phyloP scores from a whole-genome alignment of 441 rosid genomes.

The Brassica hybrid region DNA sequence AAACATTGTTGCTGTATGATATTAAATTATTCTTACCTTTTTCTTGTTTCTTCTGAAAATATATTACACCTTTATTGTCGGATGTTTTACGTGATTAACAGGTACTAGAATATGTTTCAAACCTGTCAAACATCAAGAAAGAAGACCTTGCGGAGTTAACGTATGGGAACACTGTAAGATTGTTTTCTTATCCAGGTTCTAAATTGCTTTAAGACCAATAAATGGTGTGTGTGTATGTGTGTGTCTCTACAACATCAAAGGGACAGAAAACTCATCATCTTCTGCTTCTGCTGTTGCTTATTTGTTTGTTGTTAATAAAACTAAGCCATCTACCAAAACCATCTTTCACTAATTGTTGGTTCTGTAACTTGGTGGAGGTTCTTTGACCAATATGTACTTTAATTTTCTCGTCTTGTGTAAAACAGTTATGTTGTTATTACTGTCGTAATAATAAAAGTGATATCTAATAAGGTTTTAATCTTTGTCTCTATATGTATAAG shows the following conservation, averaged over 20 bases:
- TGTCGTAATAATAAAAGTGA: not conserved
- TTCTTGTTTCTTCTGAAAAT: not conserved
- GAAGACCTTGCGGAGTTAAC: slow-evolving; percentile 76
- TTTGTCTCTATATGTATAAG: no score
- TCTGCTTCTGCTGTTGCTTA: not conserved
- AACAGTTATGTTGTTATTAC: slow-evolving; percentile 3
- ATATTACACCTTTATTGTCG: slow-evolving; percentile 3
- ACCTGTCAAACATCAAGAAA: slow-evolving; percentile 60
- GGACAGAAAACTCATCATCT: not conserved
- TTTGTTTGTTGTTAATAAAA: slow-evolving; percentile 19
- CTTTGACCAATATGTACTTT: not conserved
- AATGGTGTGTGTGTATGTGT: not conserved
- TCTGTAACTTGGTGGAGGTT: not conserved
- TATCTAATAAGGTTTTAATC: not conserved
- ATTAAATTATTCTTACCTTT: not conserved
- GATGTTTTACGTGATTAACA: slow-evolving; percentile 22
- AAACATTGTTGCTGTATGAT: slow-evolving; percentile 64
- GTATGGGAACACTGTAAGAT: slow-evolving; percentile 60
- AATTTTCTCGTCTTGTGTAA: no score
- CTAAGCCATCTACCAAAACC: not conserved
- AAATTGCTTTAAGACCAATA: slow-evolving; percentile 43
- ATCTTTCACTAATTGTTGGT: slow-evolving; percentile 5
- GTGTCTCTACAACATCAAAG: not conserved
- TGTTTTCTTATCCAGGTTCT: slow-evolving; percentile 76
- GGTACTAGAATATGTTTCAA: slow-evolving; percentile 77